These are phyloP conservation scores for Exophiala sp. DNA, from an alignment of 2,329 filamentous ascomycete genomes.

Conservation along the genomic window DNA sequence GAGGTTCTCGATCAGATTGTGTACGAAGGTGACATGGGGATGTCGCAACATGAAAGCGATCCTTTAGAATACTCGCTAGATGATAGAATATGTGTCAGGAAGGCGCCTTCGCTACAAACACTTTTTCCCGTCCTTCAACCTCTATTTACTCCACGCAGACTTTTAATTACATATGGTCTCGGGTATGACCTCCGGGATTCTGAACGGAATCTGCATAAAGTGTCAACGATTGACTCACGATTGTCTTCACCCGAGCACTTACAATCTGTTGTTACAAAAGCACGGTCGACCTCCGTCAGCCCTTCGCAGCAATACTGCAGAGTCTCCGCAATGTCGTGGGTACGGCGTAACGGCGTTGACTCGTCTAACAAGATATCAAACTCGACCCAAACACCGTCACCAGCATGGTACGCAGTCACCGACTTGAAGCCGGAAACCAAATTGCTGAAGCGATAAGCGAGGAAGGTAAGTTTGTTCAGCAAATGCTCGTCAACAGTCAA, in stretches of 20 bases:
- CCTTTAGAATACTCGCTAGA: too few species aligned
- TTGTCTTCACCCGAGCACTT: constrained; percentile 26
- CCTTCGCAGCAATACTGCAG: constrained; percentile 56
- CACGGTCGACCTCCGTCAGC: constrained; percentile 50
- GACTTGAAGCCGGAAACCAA: constrained; percentile 55
- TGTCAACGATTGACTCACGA: background rate
- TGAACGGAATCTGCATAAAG: constrained; percentile 9
- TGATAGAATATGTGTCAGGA: too few species aligned
- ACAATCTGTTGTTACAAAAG: constrained; percentile 53
- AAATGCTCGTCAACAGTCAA: constrained; percentile 52
- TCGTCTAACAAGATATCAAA: constrained; percentile 58
- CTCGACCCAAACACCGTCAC: constrained; percentile 62
- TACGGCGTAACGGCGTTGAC: constrained; percentile 49
- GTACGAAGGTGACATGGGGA: too few species aligned
- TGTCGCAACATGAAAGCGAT: too few species aligned
- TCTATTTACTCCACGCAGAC: background rate
- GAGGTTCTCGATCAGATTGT: too few species aligned
- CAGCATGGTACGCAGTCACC: constrained; percentile 58
- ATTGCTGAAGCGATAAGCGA: constrained; percentile 56
- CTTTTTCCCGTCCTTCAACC: background rate
- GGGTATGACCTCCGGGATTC: constrained; percentile 18
- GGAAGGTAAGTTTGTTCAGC: constrained; percentile 56
- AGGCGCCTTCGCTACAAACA: too few species aligned
- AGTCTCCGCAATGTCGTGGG: constrained; percentile 61
- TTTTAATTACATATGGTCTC: constrained; percentile 4